phyloP scores from a whole-genome alignment of 2,329 filamentous ascomycete species.

The Dendryphion nanum region DNA sequence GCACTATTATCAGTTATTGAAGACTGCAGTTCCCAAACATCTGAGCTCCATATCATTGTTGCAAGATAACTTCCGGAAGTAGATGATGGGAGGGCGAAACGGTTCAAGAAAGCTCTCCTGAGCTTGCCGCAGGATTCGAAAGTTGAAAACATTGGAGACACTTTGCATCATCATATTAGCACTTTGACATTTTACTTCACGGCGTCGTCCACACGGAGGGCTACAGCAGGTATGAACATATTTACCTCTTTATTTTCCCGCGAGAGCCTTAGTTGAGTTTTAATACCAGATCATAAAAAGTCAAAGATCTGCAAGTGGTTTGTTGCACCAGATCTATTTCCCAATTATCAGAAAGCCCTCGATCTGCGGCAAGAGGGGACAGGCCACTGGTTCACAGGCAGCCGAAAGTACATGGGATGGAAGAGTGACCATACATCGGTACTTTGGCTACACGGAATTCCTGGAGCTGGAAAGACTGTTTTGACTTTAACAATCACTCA shows the following conservation, averaged over 20 bases:
- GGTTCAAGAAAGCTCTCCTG: conserved; percentile 6
- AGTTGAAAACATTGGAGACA: conserved; percentile 6
- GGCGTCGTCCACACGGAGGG: conserved; percentile 5
- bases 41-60: too few relatives aligned
- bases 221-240: not conserved
- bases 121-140: conserved; percentile 7
- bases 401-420: conserved; percentile 1
- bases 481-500: conserved; percentile 33
- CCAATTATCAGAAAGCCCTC: conserved; percentile 5
- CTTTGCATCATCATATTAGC: conserved; percentile 6
- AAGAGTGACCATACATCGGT: not conserved
- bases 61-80: too few relatives aligned
- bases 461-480: conserved; percentile 35
- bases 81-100: conserved; percentile 7
- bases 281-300: too few relatives aligned
- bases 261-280: too few relatives aligned
- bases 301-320: conserved; percentile 3
- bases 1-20: too few relatives aligned
- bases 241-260: not conserved
- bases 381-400: conserved; percentile 4
- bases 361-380: conserved; percentile 2
- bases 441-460: conserved; percentile 5
- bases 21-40: too few relatives aligned
- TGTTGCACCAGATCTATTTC: conserved; percentile 3
- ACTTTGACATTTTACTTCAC: conserved; percentile 8